These are phyloP conservation scores for Leishmania major DNA, from an alignment of 208 protist species.

Conservation along the genomic window DNA sequence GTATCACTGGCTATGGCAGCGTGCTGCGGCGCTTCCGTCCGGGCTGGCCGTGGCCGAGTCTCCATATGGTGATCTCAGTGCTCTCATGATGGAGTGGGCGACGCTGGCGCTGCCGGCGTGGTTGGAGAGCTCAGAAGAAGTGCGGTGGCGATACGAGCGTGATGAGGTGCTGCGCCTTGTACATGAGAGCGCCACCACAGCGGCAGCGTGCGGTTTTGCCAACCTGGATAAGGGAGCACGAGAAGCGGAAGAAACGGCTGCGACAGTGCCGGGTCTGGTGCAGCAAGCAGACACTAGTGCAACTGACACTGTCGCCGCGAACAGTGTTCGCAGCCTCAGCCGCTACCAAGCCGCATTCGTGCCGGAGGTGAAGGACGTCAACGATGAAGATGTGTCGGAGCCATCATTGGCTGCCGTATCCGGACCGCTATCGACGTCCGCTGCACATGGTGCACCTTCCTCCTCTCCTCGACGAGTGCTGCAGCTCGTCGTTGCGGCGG, in stretches of 20 bases:
- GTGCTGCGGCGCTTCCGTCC: conserved; percentile 26
- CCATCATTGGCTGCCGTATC: background rate
- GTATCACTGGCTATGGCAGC: conserved; percentile 30
- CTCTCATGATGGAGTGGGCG: conserved; percentile 9
- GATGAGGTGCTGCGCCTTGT: background rate
- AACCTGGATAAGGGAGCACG: background rate
- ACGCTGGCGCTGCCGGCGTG: conserved; percentile 9
- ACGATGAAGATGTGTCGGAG: background rate
- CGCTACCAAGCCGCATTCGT: background rate
- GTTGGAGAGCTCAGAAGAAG: background rate
- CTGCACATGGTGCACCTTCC: background rate
- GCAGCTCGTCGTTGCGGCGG: background rate
- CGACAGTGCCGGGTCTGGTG: background rate
- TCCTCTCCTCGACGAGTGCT: conserved; percentile 5
- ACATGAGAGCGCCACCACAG: background rate
- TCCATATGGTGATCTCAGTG: conserved; percentile 2
- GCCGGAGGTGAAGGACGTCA: background rate
- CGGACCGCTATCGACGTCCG: background rate
- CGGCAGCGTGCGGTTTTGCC: background rate
- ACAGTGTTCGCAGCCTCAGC: background rate
- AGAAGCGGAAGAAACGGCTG: background rate
- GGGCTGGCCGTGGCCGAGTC: background rate
- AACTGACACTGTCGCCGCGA: background rate
- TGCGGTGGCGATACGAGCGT: conserved; percentile 1
- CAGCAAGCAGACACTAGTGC: background rate